These are phyloP conservation scores for Orbilia brochopaga DNA, from an alignment of 2,329 filamentous ascomycete species.

Conservation along the genomic window DNA sequence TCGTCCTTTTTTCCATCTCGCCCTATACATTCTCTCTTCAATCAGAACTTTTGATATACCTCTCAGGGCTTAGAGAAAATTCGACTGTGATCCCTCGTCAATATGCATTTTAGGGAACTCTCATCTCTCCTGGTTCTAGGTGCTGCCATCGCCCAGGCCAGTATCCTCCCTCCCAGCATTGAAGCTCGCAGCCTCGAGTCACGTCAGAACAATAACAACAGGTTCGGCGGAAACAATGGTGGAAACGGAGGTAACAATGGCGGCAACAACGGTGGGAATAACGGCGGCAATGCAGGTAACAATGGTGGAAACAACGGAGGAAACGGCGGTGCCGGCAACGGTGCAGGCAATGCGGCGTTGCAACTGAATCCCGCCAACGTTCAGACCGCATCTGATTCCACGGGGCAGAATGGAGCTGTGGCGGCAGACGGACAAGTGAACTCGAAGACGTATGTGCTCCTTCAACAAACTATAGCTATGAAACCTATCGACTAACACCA, in stretches of 20 bases:
- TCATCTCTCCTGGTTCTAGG: conserved; percentile 44
- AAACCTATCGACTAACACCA: not conserved
- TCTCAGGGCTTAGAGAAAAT: conserved; percentile 18
- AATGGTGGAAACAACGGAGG: conserved; percentile 28
- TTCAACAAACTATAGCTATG: not conserved
- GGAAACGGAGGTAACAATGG: conserved; percentile 24
- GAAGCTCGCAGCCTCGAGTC: conserved; percentile 29
- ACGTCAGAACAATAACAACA: conserved; percentile 39
- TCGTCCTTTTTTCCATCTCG: conserved; percentile 21
- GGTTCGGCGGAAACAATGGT: not conserved
- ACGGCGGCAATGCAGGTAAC: conserved; percentile 25
- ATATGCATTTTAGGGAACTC: conserved; percentile 49
- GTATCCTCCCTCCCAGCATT: conserved; percentile 30
- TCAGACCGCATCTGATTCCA: conserved; percentile 59
- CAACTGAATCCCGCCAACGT: conserved; percentile 58
- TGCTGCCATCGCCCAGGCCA: conserved; percentile 40
- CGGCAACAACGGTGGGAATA: conserved; percentile 16
- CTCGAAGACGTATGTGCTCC: conserved; percentile 60
- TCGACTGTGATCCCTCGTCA: conserved; percentile 29
- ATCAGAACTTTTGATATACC: conserved; percentile 22
- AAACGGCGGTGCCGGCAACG: conserved; percentile 15
- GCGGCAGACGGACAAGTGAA: conserved; percentile 57
- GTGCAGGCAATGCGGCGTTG: conserved; percentile 26
- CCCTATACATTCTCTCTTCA: conserved; percentile 16
- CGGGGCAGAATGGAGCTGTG: conserved; percentile 58